Conservation (phyloP, 352 stramenopile species). For the Blastocystis sp. region DNA sequence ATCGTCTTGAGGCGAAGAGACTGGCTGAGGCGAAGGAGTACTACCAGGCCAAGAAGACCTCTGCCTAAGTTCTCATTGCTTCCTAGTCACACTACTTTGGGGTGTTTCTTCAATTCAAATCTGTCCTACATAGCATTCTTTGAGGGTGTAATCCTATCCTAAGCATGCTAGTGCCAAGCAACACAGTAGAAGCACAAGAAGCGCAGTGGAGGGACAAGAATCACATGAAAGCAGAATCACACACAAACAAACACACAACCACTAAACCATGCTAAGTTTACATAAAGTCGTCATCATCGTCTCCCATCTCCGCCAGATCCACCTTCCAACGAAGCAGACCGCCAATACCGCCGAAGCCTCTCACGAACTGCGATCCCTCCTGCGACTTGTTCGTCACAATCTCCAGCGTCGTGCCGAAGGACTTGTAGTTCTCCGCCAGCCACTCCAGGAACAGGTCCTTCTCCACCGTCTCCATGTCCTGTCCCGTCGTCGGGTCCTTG, state of each 20-base stretch:
- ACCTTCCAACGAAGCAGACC: constrained; percentile 97
- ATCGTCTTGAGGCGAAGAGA: too few species aligned
- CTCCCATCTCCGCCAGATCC: constrained; percentile 94
- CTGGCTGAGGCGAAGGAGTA: too few species aligned
- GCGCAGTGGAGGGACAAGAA: too few species aligned
- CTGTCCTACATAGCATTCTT: too few species aligned
- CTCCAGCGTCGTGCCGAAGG: constrained; percentile 94
- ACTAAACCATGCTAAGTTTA: constrained; percentile 5
- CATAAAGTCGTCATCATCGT: constrained; percentile 73
- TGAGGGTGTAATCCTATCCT: too few species aligned
- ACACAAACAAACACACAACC: neutral
- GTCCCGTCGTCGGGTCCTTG: constrained; percentile 86
- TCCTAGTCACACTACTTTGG: too few species aligned
- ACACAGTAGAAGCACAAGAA: too few species aligned
- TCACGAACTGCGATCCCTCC: constrained; percentile 98
- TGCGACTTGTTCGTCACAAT: constrained; percentile 94
- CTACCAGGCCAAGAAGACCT: too few species aligned
- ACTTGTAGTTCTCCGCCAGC: constrained; percentile 99
- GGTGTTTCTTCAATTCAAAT: too few species aligned
- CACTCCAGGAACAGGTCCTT: constrained; percentile 95
- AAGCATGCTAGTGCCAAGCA: too few species aligned
- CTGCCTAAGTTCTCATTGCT: too few species aligned
- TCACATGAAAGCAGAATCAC: neutral
- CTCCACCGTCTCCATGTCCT: constrained; percentile 93
- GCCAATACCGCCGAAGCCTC: constrained; percentile 97